Base-by-base conservation (phyloP, 495 filamentous ascomycete genomes). In the Aspergillus saccharolyticus region DNA sequence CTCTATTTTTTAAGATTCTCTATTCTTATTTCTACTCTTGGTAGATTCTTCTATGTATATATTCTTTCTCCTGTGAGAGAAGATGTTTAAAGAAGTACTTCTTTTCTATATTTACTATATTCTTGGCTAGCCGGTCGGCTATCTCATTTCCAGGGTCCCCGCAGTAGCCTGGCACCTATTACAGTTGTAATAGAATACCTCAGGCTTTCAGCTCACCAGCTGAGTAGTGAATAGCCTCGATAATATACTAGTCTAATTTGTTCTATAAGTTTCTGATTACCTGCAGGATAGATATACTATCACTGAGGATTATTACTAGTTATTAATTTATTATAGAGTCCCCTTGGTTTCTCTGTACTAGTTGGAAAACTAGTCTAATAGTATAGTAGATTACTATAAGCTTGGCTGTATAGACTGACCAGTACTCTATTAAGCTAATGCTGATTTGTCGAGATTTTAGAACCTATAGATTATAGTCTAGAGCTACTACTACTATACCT, bases 221-320 rank as follows among this genome's bases (percentile, higher is more conserved):
- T 48, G 54, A 30, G 21, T 64, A 52, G n/a, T 14, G 39, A 18
- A 60, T 57, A 12, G 51, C 58, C 8, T 56, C 18, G 19, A 63
- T 59, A 28, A 63, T 63, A 25, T 25, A 7, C 30, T 63, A 48
- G 2, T 57, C 62, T 39, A 42, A 61, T 45, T 55, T 42, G 33
- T 64, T 64, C 15, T 42, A 4, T 22, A 20, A 4, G 28, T 61
- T 60, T 24, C 8, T 14, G 20, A 64, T 57, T 22, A 50, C 57
- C 44, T 61, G 57, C 9, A 60, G 58, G 30, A 52, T 54, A 53
- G 54, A 64, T 47, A 58, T 64, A 22, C 62, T 58, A 42, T 60
- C 19, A 15, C 62, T 48, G 17, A 62, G 52, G 19, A 62, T 62
- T 15, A 45, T 62, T 39, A 12, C 33, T 12, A 12, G 33, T 12